These are phyloP conservation scores for Furcasterigmium furcatum DNA, from an alignment of 2,329 filamentous ascomycete species.

Conservation along the genomic window DNA sequence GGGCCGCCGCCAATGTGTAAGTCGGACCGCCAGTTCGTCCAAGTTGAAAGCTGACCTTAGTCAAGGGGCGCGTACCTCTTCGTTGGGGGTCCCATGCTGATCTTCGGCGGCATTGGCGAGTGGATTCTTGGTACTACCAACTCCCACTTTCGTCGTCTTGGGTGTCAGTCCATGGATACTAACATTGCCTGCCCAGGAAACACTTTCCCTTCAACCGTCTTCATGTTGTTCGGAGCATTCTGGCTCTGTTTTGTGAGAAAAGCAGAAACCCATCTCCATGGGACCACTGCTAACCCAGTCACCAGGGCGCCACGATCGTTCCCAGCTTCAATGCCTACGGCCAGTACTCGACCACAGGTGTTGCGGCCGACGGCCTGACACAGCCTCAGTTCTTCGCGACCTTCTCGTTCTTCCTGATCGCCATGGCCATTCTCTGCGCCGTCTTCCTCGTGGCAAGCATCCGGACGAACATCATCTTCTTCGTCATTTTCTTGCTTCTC, in stretches of 20 bases:
- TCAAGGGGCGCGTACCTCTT: conserved; percentile 32
- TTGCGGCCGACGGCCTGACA: conserved; percentile 30
- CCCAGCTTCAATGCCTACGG: conserved; percentile 43
- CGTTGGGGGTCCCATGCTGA: conserved; percentile 41
- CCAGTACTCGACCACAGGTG: conserved; percentile 25
- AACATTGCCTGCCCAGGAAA: conserved; percentile 27
- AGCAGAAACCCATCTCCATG: no score
- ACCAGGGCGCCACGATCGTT: conserved; percentile 42
- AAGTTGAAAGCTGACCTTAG: neutral
- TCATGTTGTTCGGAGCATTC: conserved; percentile 44
- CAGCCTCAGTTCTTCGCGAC: conserved; percentile 43
- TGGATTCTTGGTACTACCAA: conserved; percentile 36
- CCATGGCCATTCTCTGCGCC: conserved; percentile 58
- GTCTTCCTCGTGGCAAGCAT: conserved; percentile 61
- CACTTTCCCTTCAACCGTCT: conserved; percentile 52
- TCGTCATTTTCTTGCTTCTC: conserved; percentile 57
- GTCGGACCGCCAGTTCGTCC: conserved; percentile 1
- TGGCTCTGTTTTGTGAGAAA: conserved; percentile 50
- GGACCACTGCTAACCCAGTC: no score
- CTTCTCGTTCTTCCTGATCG: conserved; percentile 56
- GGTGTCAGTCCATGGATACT: neutral
- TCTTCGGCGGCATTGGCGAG: conserved; percentile 45
- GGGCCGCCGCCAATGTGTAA: conserved; percentile 24
- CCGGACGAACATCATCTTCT: conserved; percentile 63
- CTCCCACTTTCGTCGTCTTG: neutral